Conservation (phyloP, 257 asterid species). For the Nicotiana otophora region DNA sequence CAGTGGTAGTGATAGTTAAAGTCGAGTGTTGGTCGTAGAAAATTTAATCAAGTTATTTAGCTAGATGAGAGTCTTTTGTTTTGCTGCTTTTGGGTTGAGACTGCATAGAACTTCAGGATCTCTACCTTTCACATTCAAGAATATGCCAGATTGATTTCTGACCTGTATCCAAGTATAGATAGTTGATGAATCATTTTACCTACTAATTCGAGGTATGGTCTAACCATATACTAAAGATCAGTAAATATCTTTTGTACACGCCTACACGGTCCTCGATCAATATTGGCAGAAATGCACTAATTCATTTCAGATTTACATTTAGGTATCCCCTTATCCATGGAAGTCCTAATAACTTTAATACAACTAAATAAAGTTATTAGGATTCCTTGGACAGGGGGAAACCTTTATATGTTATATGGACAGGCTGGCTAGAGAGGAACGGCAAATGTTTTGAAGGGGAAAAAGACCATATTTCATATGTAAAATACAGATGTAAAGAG, state of each 20-base stretch:
- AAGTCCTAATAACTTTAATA: background rate
- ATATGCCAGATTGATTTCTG: background rate
- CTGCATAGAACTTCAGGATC: background rate
- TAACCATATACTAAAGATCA: background rate
- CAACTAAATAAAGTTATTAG: background rate
- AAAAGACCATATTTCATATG: background rate
- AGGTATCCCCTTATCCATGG: background rate
- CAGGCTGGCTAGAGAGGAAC: background rate
- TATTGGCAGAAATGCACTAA: background rate
- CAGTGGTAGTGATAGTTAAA: background rate
- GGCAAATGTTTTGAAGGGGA: background rate
- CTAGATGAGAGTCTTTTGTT: background rate
- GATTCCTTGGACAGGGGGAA: background rate
- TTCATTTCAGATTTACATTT: background rate
- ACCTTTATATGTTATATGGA: background rate
- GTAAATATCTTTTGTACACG: background rate
- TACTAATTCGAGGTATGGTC: background rate
- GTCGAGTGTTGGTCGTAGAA: background rate
- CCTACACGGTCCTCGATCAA: background rate
- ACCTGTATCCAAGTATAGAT: background rate
- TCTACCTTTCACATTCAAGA: background rate
- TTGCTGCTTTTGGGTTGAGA: background rate
- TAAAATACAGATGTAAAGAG: background rate
- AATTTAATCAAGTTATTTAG: background rate
- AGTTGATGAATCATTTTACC: background rate